Conservation (phyloP, 805 yeast species). For the Lipomyces yamadae region DNA sequence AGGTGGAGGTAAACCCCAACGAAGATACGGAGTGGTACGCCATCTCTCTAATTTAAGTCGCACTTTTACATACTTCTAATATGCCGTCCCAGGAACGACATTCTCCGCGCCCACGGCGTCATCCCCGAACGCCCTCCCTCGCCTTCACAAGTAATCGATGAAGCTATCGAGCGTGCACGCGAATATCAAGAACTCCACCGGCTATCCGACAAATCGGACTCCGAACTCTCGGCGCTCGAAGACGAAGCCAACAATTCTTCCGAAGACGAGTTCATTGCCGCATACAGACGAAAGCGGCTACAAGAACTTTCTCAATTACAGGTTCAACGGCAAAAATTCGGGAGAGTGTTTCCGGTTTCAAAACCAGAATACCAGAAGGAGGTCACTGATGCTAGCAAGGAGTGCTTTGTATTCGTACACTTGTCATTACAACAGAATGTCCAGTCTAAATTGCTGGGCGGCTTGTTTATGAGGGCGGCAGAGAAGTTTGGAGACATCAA, state of each 20-base stretch:
- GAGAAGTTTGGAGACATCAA: slow-evolving; percentile 77
- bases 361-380: slow-evolving; percentile 88
- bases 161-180: slow-evolving; percentile 82
- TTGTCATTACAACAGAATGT: slow-evolving; percentile 65
- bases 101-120: slow-evolving; percentile 84
- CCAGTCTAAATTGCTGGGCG: slow-evolving; percentile 62
- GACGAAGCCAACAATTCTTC: slow-evolving; percentile 95
- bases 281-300: slow-evolving; percentile 76
- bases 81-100: slow-evolving; percentile 69
- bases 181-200: slow-evolving; percentile 74
- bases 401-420: slow-evolving; percentile 73
- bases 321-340: slow-evolving; percentile 56
- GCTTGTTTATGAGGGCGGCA: slow-evolving; percentile 64
- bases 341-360: slow-evolving; percentile 74
- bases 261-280: slow-evolving; percentile 70
- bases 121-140: slow-evolving; percentile 91
- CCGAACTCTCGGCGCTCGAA: slow-evolving; percentile 71
- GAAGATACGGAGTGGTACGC: slow-evolving; percentile 90
- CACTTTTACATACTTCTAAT: not conserved
- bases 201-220: slow-evolving; percentile 32
- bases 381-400: slow-evolving; percentile 76
- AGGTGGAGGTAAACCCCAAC: slow-evolving; percentile 66
- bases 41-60: not conserved
- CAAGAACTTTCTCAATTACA: slow-evolving; percentile 66
- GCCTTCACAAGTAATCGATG: slow-evolving; percentile 84